Conservation (phyloP, 768 basidiomycete genomes). For the Jaapia argillacea region DNA sequence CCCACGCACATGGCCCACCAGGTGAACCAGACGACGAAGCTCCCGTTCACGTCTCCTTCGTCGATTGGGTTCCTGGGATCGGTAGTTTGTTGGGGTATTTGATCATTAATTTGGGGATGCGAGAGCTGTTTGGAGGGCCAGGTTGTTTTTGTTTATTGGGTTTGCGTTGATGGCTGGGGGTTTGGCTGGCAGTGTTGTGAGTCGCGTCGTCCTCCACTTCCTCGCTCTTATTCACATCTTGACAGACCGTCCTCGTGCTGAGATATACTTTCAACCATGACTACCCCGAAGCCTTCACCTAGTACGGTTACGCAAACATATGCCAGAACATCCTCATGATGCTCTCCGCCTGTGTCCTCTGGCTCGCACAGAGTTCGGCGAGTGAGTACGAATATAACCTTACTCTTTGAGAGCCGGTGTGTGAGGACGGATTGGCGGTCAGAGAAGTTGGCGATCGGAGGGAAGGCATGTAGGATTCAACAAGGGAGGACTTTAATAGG, state of each 20-base stretch:
- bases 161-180: slow-evolving; percentile 98
- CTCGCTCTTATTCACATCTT: neutral
- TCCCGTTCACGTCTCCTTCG: slow-evolving; percentile 79
- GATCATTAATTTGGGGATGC: slow-evolving; percentile 84
- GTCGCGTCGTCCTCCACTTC: neutral
- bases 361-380: slow-evolving; percentile 81
- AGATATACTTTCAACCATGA: slow-evolving; percentile 79
- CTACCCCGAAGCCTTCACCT: slow-evolving; percentile 68
- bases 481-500: too few species aligned
- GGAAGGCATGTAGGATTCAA: too few species aligned
- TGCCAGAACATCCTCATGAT: slow-evolving; percentile 82
- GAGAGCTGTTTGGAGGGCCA: slow-evolving; percentile 82
- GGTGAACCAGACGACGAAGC: slow-evolving; percentile 59
- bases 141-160: slow-evolving; percentile 86
- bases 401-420: slow-evolving; percentile 34
- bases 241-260: slow-evolving; percentile 76
- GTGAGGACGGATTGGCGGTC: too few species aligned
- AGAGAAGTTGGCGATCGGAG: too few species aligned
- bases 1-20: slow-evolving; percentile 71
- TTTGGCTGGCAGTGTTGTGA: slow-evolving; percentile 86
- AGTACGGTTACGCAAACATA: slow-evolving; percentile 95
- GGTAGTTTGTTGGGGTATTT: slow-evolving; percentile 89
- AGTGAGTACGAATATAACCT: slow-evolving; percentile 93
- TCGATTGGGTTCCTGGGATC: slow-evolving; percentile 97
- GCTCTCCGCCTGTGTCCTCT: slow-evolving; percentile 80